These are phyloP conservation scores for Geosiphon pyriformis DNA, from an alignment of 192 early-diverging fungal genomes.

Conservation along the genomic window DNA sequence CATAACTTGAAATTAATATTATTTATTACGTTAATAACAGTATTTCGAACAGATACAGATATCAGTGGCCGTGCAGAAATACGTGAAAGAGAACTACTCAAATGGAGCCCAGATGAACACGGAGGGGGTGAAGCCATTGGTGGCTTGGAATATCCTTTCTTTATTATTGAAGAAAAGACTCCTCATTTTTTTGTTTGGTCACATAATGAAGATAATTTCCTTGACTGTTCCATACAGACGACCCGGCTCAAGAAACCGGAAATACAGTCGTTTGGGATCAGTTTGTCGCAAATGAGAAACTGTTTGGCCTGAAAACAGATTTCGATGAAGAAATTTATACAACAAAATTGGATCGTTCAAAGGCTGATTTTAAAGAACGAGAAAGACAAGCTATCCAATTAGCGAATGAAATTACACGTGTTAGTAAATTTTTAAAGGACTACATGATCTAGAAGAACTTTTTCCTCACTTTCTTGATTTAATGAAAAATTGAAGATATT, in stretches of 20 bases:
- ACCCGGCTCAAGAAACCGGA: slow-evolving; percentile 26
- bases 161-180: slow-evolving; percentile 6
- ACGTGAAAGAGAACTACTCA: slow-evolving; percentile 77
- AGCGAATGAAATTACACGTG: slow-evolving; percentile 86
- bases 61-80: slow-evolving; percentile 67
- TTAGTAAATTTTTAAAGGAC: too few relatives aligned
- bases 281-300: slow-evolving; percentile 86
- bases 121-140: slow-evolving; percentile 22
- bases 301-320: slow-evolving; percentile 94
- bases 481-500: too few relatives aligned
- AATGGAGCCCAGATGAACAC: slow-evolving; percentile 74
- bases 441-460: too few relatives aligned
- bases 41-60: slow-evolving; percentile 86
- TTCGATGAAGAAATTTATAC: slow-evolving; percentile 97
- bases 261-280: slow-evolving; percentile 80
- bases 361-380: slow-evolving; percentile 77
- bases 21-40: slow-evolving; percentile 23
- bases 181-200: not conserved
- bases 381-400: slow-evolving; percentile 84
- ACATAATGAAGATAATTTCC: not conserved
- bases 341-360: slow-evolving; percentile 79
- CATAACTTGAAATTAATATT: not conserved
- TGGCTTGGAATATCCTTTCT: slow-evolving; percentile 34
- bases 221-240: slow-evolving; percentile 27
- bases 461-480: too few relatives aligned